A percentile compares a stretch with the other conserved stretches of the same genome.
phyloP scores from a whole-genome alignment of 768 basidiomycete species.

The Russula sp. region DNA sequence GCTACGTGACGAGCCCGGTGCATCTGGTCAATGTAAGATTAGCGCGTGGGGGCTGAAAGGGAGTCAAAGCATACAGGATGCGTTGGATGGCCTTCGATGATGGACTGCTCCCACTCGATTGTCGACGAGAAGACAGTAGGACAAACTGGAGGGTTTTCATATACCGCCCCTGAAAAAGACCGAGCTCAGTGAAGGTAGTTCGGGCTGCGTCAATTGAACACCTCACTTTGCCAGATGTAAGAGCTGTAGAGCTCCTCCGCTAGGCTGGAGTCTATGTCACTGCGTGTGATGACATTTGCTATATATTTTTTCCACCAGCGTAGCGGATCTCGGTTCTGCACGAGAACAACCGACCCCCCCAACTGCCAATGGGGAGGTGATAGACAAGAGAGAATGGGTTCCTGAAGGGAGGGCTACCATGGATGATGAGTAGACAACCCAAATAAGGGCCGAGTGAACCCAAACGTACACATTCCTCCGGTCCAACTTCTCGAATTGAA shows the following conservation, averaged over 20 bases:
- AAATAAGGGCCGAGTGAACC: not conserved
- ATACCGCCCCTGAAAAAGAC: constrained; percentile 33
- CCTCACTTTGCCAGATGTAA: constrained; percentile 40
- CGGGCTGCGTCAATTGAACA: not conserved
- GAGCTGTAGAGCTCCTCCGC: constrained; percentile 42
- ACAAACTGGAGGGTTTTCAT: constrained; percentile 37
- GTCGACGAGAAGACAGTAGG: constrained; percentile 38
- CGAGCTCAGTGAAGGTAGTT: not conserved
- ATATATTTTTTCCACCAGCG: constrained; percentile 41
- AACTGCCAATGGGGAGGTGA: constrained; percentile 37
- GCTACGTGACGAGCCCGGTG: constrained; percentile 44
- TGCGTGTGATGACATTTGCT: constrained; percentile 32
- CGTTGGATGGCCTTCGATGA: constrained; percentile 54
- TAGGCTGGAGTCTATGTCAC: constrained; percentile 33
- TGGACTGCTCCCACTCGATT: constrained; percentile 54
- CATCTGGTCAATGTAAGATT: constrained; percentile 37
- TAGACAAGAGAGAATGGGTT: constrained; percentile 32
- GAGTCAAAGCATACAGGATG: constrained; percentile 40
- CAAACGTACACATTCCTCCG: constrained; percentile 2
- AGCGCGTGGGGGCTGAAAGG: not conserved
- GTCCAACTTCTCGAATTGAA: constrained; percentile 12
- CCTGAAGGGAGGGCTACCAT: constrained; percentile 27
- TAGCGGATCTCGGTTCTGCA: constrained; percentile 32
- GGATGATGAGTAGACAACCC: constrained; percentile 1
- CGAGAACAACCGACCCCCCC: constrained; percentile 28